A percentile compares a stretch with the other conserved stretches of the same genome.
Conservation (phyloP, 2,329 filamentous ascomycete genomes). For the Westerdykella aurantiaca region DNA sequence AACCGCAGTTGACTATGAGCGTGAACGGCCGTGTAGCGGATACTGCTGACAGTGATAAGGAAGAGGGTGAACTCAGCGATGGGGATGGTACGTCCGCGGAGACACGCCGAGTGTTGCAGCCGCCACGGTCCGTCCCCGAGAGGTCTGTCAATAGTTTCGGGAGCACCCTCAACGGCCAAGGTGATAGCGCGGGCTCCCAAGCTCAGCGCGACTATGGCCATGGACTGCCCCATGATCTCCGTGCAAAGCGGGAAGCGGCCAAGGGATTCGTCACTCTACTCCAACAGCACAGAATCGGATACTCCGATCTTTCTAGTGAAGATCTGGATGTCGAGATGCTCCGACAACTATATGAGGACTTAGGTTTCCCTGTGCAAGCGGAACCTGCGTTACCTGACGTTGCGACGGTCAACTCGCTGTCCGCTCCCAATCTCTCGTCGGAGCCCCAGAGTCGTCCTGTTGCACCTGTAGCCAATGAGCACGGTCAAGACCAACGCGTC, state of each 20-base stretch:
- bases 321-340: constrained; percentile 23
- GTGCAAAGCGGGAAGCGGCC: constrained; percentile 25
- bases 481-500: background rate
- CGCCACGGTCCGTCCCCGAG: constrained; percentile 22
- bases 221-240: background rate
- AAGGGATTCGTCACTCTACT: constrained; percentile 37
- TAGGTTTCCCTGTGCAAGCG: constrained; percentile 25
- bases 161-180: background rate
- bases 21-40: constrained; percentile 23
- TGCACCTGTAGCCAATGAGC: constrained; percentile 5
- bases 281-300: constrained; percentile 60
- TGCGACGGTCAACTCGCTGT: constrained; percentile 1
- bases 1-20: too few species aligned
- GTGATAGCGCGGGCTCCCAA: background rate
- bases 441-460: background rate
- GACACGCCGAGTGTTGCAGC: constrained; percentile 1
- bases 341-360: constrained; percentile 20
- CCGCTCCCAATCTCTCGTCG: constrained; percentile 2
- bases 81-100: constrained; percentile 8
- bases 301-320: constrained; percentile 54
- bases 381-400: constrained; percentile 12
- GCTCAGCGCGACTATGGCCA: background rate
- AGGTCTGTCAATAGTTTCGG: background rate
- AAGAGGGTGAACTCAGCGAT: constrained; percentile 78
- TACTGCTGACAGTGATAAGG: constrained; percentile 44